Evolutionary conservation across 495 filamentous ascomycete genomes (phyloP), one percentile per base, ranked within the genome.

Genomic region (Tuber aestivum): DNA sequence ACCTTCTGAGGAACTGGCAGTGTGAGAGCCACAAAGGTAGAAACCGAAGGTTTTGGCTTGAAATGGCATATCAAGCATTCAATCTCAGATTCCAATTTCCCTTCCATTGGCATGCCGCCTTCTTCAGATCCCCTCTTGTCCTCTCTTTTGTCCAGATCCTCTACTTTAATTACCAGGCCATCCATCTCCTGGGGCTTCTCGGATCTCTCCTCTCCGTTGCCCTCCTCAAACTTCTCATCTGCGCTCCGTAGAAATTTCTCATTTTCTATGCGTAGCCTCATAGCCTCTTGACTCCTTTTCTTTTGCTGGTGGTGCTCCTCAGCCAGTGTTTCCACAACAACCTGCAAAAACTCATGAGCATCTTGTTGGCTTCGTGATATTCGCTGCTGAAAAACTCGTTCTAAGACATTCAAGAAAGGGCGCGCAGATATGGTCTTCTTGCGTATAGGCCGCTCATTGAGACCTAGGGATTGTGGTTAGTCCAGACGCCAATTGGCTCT

Each of bases 331-430:
- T 99, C 96, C 7, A 93, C 90, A 32, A 99, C 91, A 70, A 98
- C 89, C 84, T 99, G 95, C 73, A 99, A 81, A 75, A 99, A 96
- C 83, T 99, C 95, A 82, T 99, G 95, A n/a, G 95, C 95, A 85
- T 99, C 95, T 84, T 99, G 96, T 83, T 99, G 96, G 75, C 93
- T 91, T 70, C 95, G 91, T 80, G 92, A 97, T 81, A 99, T 95
- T 65, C 91, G 90, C 76, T 94, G 93, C 41, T 90, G 88, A 82
- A 97, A 99, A 7, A 95, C 94, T 50, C 87, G 86, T 84, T 99
- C 95, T 40, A 99, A 85, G 0, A 90, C 89, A 73, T 87, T 83
- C 27, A 99, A 90, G 82, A 99, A 98, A 1, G 86, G 85, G 4
- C 87, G 88, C 35, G 94, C 93, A 23, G 94, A 94, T 76, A 98